Conservation (phyloP, 257 asterid genomes). For the Solanum clarkiae region DNA sequence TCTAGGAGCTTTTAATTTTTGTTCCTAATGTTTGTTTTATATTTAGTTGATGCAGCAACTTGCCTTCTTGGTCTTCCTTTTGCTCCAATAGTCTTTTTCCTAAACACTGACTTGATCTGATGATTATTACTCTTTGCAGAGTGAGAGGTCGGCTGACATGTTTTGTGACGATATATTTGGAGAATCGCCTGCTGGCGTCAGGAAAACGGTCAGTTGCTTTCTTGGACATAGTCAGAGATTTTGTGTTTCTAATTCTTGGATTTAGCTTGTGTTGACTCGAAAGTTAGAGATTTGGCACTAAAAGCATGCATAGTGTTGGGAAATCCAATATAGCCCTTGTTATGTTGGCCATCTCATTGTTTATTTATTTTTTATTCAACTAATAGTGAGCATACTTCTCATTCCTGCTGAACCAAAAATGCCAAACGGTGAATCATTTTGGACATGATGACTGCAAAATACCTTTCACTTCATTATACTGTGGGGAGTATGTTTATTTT, state of each 20-base stretch:
- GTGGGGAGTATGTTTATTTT: not conserved
- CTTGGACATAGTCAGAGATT: not conserved
- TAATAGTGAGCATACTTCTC: not conserved
- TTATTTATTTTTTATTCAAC: not conserved
- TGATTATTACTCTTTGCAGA: constrained; percentile 36
- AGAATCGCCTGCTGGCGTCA: constrained; percentile 80
- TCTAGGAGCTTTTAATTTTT: not conserved
- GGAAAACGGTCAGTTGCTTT: constrained; percentile 46
- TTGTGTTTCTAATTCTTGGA: not conserved
- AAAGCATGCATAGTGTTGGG: not conserved
- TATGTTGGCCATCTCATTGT: not conserved
- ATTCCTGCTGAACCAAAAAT: not conserved
- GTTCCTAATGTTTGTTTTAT: not conserved
- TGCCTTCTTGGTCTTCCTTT: not conserved
- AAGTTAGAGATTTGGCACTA: not conserved
- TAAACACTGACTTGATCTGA: not conserved
- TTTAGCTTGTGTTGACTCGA: not conserved
- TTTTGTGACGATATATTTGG: constrained; percentile 95
- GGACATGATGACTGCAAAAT: not conserved
- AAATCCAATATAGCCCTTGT: not conserved
- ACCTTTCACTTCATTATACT: not conserved
- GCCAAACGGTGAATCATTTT: not conserved
- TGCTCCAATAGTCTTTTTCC: constrained; percentile 1
- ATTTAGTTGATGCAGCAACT: not conserved
- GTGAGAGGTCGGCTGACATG: constrained; percentile 73